phyloP scores from a whole-genome alignment of 164 flowering plant genomes.

The Dillenia suffruticosa region DNA sequence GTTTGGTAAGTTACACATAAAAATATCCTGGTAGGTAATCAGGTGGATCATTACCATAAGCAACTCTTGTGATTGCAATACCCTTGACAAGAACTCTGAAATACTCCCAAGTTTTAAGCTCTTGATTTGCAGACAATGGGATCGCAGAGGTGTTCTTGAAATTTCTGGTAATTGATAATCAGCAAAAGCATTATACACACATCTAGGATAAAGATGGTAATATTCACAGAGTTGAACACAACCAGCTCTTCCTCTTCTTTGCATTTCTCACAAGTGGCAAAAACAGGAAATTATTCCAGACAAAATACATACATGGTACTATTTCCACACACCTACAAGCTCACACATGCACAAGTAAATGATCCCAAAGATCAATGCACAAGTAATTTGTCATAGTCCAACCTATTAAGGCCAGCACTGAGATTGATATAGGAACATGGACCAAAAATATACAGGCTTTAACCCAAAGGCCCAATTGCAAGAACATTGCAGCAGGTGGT shows the following conservation, averaged over 20 bases:
- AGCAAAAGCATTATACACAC: slow-evolving; percentile 86
- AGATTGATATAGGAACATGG: too few relatives aligned
- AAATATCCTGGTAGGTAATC: neutral
- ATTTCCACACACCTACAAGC: too few relatives aligned
- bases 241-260: slow-evolving; percentile 99
- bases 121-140: slow-evolving; percentile 93
- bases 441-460: too few relatives aligned
- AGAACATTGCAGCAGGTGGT: too few relatives aligned
- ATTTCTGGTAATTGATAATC: slow-evolving; percentile 95
- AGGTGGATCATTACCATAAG: slow-evolving; percentile 50
- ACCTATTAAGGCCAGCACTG: too few relatives aligned
- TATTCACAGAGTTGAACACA: slow-evolving; percentile 98
- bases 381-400: too few relatives aligned
- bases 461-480: too few relatives aligned
- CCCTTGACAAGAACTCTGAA: slow-evolving; percentile 83
- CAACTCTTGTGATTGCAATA: slow-evolving; percentile 84
- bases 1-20: neutral
- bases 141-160: slow-evolving; percentile 92
- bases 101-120: slow-evolving; percentile 90
- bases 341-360: too few relatives aligned
- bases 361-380: too few relatives aligned
- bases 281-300: too few relatives aligned
- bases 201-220: slow-evolving; percentile 90
- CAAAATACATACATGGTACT: too few relatives aligned
- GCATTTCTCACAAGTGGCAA: slow-evolving; percentile 2